Evolutionary conservation across 1,139 yeast species (phyloP).

Genomic region (Lodderomyces beijingensis): DNA sequence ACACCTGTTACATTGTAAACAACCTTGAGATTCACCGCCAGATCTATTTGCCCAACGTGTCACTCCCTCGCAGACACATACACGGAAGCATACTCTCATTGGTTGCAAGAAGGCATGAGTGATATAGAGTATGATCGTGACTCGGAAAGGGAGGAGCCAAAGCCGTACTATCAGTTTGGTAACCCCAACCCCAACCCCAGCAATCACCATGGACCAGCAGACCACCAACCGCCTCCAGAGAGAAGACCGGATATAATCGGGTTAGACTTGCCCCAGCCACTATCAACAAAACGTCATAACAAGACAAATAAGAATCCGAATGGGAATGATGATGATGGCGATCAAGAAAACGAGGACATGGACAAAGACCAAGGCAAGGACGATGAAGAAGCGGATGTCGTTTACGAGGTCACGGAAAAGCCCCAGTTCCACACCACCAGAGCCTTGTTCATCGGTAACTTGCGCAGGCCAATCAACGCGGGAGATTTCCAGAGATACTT

Average conservation of each 20-base stretch:
- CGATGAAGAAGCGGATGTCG: slow-evolving; percentile 22
- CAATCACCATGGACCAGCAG: too few species aligned
- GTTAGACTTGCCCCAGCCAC: slow-evolving; percentile 15
- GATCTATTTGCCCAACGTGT: too few species aligned
- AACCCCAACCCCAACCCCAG: slow-evolving; percentile 4
- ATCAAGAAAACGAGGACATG: not conserved
- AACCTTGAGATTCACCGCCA: too few species aligned
- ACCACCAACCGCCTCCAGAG: slow-evolving; percentile 5
- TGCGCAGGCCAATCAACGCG: slow-evolving; percentile 36
- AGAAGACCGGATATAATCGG: slow-evolving; percentile 25
- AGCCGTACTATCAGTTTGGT: slow-evolving; percentile 13
- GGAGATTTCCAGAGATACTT: slow-evolving; percentile 32
- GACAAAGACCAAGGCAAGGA: slow-evolving; percentile 7
- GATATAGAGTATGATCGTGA: slow-evolving; percentile 7
- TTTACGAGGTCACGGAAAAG: slow-evolving; percentile 26
- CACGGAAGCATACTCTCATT: too few species aligned
- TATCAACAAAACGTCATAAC: too few species aligned
- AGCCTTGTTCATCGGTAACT: slow-evolving; percentile 41
- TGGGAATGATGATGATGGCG: not conserved
- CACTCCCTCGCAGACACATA: too few species aligned
- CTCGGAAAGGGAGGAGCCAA: slow-evolving; percentile 11
- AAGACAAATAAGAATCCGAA: not conserved
- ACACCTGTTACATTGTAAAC: too few species aligned
- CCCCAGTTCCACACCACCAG: slow-evolving; percentile 36
- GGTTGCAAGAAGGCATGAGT: too few species aligned